Evolutionary conservation across 1,139 yeast species (phyloP).

Genomic region (Candida anutae): DNA sequence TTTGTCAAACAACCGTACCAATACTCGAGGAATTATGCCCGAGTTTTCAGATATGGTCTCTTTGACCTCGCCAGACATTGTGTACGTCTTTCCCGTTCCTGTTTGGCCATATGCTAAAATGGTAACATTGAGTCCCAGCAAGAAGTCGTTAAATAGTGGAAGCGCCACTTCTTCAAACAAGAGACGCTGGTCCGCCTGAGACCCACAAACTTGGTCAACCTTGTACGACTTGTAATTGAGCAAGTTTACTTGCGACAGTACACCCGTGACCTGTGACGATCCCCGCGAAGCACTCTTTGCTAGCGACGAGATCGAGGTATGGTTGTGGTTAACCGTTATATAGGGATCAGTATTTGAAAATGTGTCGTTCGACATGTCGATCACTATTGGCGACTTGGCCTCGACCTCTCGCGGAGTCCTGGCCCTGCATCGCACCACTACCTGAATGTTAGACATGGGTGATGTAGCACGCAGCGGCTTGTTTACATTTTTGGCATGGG

Average conservation of each 20-base stretch:
- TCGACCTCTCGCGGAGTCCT: conserved; percentile 64
- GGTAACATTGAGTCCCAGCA: conserved; percentile 70
- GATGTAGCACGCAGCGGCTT: no score
- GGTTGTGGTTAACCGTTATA: conserved; percentile 34
- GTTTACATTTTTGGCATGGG: no score
- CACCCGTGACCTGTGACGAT: not conserved
- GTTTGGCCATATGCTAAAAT: conserved; percentile 86
- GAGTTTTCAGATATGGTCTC: conserved; percentile 19
- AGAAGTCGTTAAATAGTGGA: conserved; percentile 57
- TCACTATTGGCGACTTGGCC: conserved; percentile 68
- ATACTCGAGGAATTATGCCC: conserved; percentile 64
- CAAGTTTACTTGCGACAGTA: conserved; percentile 4
- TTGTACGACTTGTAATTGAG: conserved; percentile 42
- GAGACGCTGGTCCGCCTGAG: conserved; percentile 55
- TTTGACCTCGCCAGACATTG: conserved; percentile 59
- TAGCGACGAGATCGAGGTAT: conserved; percentile 5
- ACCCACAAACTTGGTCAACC: conserved; percentile 72
- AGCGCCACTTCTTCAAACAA: conserved; percentile 56
- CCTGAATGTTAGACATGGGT: conserved; percentile 61
- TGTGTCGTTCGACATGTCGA: conserved; percentile 48
- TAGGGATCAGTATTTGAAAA: conserved; percentile 29
- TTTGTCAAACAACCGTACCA: conserved; percentile 43
- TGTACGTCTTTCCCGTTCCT: conserved; percentile 82
- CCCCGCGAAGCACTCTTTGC: not conserved
- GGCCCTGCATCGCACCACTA: conserved; percentile 84